A percentile compares a stretch with the other conserved stretches of the same genome.
Evolutionary conservation across 1,284 basidiomycete species (phyloP).

Genomic region (Apiotrichum domesticum): DNA sequence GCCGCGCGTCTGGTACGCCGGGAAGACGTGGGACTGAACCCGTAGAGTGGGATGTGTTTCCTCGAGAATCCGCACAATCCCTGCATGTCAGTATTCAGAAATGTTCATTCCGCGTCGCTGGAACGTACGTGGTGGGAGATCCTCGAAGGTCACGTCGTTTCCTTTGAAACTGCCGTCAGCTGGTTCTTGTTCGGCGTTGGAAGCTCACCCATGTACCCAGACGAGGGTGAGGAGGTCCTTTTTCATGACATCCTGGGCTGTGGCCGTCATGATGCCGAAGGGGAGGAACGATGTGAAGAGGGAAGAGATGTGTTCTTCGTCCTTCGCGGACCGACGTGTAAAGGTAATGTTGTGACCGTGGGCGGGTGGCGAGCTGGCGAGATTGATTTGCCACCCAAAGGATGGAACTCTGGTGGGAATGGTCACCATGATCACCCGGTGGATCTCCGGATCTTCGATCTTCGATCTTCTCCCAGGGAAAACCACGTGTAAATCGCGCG

Average conservation of each 20-base stretch:
- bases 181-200: not conserved
- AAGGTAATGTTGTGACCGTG: no score
- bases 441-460: no score
- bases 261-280: not conserved
- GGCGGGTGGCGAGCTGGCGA: no score
- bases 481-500: no score
- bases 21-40: slow-evolving; percentile 75
- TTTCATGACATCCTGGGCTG: not conserved
- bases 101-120: not conserved
- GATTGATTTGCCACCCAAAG: no score
- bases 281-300: not conserved
- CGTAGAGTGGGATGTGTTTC: slow-evolving; percentile 49
- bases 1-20: slow-evolving; percentile 87
- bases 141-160: slow-evolving; percentile 47
- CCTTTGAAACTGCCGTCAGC: slow-evolving; percentile 45
- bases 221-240: slow-evolving; percentile 45
- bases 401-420: no score
- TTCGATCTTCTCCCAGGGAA: no score
- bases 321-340: no score
- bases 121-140: slow-evolving; percentile 42
- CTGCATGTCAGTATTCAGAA: slow-evolving; percentile 33
- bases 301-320: not conserved
- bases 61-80: slow-evolving; percentile 66
- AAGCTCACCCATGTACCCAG: slow-evolving; percentile 46
- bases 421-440: no score